Evolutionary conservation across 2,329 filamentous ascomycete species (phyloP).

Genomic region (Penicillium italicum): DNA sequence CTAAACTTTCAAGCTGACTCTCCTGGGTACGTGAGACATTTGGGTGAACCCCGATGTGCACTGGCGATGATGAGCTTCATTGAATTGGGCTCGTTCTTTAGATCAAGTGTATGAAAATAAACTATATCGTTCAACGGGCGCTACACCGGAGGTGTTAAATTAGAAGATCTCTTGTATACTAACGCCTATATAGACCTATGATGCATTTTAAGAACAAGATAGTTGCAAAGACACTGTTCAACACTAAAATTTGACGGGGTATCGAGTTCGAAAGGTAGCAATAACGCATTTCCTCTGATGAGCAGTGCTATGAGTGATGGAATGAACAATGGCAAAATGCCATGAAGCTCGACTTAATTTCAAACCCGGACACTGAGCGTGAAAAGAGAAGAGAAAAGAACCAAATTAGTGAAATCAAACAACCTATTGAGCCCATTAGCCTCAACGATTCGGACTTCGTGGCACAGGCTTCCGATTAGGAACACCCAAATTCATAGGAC

Average conservation of each 20-base stretch:
- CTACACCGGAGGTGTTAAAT: background rate
- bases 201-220: background rate
- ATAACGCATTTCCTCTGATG: background rate
- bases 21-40: no score
- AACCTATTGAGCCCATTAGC: background rate
- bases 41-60: no score
- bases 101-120: background rate
- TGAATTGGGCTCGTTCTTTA: background rate
- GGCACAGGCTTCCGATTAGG: conserved; percentile 40
- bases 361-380: background rate
- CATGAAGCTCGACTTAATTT: background rate
- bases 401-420: background rate
- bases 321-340: background rate
- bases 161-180: background rate
- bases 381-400: background rate
- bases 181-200: background rate
- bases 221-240: background rate
- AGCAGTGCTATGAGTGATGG: background rate
- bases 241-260: background rate
- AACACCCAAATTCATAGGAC: conserved; percentile 37
- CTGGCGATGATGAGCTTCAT: background rate
- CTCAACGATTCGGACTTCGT: conserved; percentile 14
- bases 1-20: no score
- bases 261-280: background rate
- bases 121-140: background rate